A percentile compares a stretch with the other conserved stretches of the same genome.
Conservation (phyloP, 179 eudicot species). For the Spergularia azorica region DNA sequence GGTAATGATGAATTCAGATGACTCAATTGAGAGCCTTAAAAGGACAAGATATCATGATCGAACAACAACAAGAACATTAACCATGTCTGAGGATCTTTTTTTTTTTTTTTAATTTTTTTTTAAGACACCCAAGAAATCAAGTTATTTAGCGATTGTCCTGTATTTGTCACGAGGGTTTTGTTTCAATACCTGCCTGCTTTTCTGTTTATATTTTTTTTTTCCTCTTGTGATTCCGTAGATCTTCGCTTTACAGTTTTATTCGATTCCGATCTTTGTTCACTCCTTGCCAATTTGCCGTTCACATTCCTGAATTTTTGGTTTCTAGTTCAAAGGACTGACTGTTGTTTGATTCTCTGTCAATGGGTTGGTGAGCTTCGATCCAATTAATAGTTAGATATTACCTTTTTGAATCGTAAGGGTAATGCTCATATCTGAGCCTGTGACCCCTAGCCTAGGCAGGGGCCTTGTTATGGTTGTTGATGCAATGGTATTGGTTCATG, state of each 20-base stretch:
- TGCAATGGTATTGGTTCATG: not conserved
- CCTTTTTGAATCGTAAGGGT: not conserved
- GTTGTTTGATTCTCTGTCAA: not conserved
- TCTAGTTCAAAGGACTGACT: not conserved
- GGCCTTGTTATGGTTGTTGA: not conserved
- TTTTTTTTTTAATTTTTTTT: not conserved
- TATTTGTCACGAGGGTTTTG: not conserved
- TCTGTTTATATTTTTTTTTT: not conserved
- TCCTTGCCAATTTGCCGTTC: not conserved
- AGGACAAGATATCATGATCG: not conserved
- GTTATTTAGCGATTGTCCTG: not conserved
- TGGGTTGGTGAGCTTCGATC: not conserved
- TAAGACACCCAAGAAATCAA: too few species aligned
- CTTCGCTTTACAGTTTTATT: slow-evolving; percentile 6
- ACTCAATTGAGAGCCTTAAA: not conserved
- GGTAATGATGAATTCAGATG: not conserved
- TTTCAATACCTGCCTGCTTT: not conserved
- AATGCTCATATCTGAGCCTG: not conserved
- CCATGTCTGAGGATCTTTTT: not conserved
- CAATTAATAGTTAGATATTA: not conserved
- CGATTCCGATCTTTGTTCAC: not conserved
- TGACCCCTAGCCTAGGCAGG: not conserved
- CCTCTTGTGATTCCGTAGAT: not conserved
- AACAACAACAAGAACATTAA: too few species aligned
- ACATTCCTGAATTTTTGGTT: not conserved